Evolutionary conservation across 179 eudicot genomes (phyloP).

Genomic region (Silene vulgaris): DNA sequence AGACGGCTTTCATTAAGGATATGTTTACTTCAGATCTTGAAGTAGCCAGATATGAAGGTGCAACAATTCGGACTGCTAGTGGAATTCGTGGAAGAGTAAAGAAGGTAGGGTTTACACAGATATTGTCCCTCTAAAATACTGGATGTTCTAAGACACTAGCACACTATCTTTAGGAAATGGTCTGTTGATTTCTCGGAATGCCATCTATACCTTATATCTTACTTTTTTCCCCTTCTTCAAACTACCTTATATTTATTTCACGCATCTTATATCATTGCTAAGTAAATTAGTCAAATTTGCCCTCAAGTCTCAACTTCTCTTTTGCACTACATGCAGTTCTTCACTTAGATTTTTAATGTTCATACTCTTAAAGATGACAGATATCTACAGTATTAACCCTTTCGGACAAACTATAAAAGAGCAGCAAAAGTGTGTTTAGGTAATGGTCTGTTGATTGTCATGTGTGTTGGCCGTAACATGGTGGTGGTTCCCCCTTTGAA

Average conservation of each 20-base stretch:
- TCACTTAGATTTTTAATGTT: background rate
- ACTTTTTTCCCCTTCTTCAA: background rate
- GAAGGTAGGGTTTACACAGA: constrained; percentile 45
- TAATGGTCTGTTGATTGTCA: too few relatives aligned
- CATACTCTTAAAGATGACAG: too few relatives aligned
- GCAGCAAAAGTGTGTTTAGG: too few relatives aligned
- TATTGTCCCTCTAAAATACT: background rate
- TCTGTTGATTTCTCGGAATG: too few relatives aligned
- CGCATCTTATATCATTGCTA: background rate
- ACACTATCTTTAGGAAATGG: too few relatives aligned
- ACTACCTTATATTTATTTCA: background rate
- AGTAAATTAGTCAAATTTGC: background rate
- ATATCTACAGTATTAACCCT: background rate
- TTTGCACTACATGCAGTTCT: background rate
- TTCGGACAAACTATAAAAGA: too few relatives aligned
- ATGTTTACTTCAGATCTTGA: constrained; percentile 99
- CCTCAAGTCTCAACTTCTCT: background rate
- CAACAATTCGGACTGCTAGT: constrained; percentile 76
- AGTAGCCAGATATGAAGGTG: constrained; percentile 94
- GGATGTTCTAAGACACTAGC: background rate
- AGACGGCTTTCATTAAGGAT: constrained; percentile 81
- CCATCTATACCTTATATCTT: too few relatives aligned
- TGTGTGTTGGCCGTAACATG: too few relatives aligned
- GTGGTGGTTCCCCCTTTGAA: too few relatives aligned
- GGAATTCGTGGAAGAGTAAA: constrained; percentile 93